Base-by-base conservation (phyloP, 108 stramenopile genomes). In the Cylindrotheca closterium region DNA sequence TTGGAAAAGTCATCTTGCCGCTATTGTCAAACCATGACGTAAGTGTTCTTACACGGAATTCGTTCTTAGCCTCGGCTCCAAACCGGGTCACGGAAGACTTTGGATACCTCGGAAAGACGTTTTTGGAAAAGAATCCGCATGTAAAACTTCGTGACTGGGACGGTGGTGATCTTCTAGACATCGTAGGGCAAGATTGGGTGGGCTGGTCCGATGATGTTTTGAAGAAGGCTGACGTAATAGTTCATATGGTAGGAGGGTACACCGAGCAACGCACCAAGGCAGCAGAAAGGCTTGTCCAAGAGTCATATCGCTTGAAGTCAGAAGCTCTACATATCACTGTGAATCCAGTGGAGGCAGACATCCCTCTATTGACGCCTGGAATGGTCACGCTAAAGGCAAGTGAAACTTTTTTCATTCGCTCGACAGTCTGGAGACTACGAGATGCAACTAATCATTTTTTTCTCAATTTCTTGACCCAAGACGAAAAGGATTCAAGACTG, bases 101-200 rank as follows among this genome's bases (percentile, higher is more conserved):
- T 70, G 92, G 92, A 1, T 90, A 83, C 70, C 63, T 91, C 17
- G 92, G 92, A 3, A 25, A 74, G 67, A 56, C 54, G 4, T 91
- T 85, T 62, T 31, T 94, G 34, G 49, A 58, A 1, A 74, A 78
- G 19, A 47, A 89, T 54, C 78, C 77, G 2, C 66, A 79, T 29
- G 81, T 92, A 5, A 55, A 52, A 50, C 55, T 94, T 30, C 67
- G 92, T 26, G 92, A 94, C 61, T 94, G 87, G 87, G 89, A 90
- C 69, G 92, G 89, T 19, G 92, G 92, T 28, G 92, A 94, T 75
- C 56, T 91, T 46, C 68, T 87, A 31, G 92, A 94, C 67, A 94
- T 90, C 48, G 92, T 94, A 2, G 87, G 89, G n/a, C 63, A 80
- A 18, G 81, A 82, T 49, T 87, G 79, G 71, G 22, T 84, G 12